These are phyloP conservation scores for Cercospora sp. DNA, from an alignment of 2,329 filamentous ascomycete genomes.

Conservation along the genomic window DNA sequence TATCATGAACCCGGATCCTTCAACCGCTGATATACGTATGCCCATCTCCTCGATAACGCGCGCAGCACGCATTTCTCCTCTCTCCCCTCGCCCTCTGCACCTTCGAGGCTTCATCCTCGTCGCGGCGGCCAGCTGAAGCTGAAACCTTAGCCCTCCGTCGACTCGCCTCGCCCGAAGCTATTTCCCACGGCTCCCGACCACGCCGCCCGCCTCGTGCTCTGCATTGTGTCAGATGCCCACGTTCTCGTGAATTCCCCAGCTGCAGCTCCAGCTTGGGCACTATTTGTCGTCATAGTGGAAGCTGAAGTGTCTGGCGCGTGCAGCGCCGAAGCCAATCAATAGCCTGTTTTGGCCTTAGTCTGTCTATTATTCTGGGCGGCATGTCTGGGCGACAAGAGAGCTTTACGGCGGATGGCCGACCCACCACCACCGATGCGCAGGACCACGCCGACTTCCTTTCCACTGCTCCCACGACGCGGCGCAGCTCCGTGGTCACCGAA, in stretches of 20 bases:
- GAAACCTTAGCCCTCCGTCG: slow-evolving; percentile 6
- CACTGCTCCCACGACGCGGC: slow-evolving; percentile 27
- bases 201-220: not conserved
- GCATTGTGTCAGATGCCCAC: not conserved
- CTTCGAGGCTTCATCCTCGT: not conserved
- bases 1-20: slow-evolving; percentile 1
- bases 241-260: not conserved
- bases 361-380: not conserved
- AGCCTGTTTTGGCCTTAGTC: slow-evolving; percentile 10
- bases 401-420: slow-evolving; percentile 6
- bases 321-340: not conserved
- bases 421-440: slow-evolving; percentile 17
- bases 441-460: slow-evolving; percentile 24
- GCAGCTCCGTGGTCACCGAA: slow-evolving; percentile 28
- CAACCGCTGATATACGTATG: slow-evolving; percentile 1
- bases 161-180: slow-evolving; percentile 6
- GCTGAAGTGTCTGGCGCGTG: slow-evolving; percentile 3
- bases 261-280: not conserved
- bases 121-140: not conserved
- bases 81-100: not conserved
- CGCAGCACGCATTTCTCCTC: not conserved
- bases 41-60: not conserved
- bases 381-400: slow-evolving; percentile 6
- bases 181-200: not conserved
- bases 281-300: not conserved